Percentiles rank a stretch among this genome's conserved stretches.
Conservation (phyloP, 2,329 filamentous ascomycete species). For the Zasmidium cellare region DNA sequence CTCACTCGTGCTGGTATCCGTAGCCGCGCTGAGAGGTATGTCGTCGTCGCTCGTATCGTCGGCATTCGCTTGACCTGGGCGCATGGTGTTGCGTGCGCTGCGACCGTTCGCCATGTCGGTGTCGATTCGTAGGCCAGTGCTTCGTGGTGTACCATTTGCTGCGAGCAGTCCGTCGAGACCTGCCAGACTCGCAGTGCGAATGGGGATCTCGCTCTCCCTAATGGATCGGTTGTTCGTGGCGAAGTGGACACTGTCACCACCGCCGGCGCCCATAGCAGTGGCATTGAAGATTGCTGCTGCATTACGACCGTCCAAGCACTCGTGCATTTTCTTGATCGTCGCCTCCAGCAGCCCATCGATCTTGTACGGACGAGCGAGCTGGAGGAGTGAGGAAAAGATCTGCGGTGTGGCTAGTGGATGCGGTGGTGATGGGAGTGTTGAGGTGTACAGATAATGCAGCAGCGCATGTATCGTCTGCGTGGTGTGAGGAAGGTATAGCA, state of each 20-base stretch:
- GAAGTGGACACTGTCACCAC: constrained; percentile 78
- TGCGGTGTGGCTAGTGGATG: constrained; percentile 88
- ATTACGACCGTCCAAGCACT: constrained; percentile 86
- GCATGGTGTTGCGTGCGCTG: constrained; percentile 37
- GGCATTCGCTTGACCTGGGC: constrained; percentile 31
- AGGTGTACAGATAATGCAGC: constrained; percentile 91
- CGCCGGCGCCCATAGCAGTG: constrained; percentile 94
- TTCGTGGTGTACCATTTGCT: constrained; percentile 42
- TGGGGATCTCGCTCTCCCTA: constrained; percentile 39
- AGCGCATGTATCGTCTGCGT: constrained; percentile 85
- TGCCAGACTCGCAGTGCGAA: constrained; percentile 51
- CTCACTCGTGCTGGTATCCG: constrained; percentile 35
- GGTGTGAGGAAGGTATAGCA: constrained; percentile 91
- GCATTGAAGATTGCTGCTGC: constrained; percentile 97
- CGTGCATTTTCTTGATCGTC: constrained; percentile 85
- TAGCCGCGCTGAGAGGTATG: constrained; percentile 36
- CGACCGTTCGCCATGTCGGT: constrained; percentile 48
- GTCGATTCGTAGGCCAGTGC: constrained; percentile 48
- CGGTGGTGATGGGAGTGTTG: constrained; percentile 72
- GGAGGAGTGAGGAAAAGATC: constrained; percentile 90
- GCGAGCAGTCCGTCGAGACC: constrained; percentile 43
- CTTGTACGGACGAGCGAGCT: constrained; percentile 89
- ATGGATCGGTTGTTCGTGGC: constrained; percentile 38
- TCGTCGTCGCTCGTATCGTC: constrained; percentile 38
- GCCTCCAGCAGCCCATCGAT: constrained; percentile 91